Evolutionary conservation across 331 rosid species (phyloP).

Genomic region (Stylosanthes scabra): DNA sequence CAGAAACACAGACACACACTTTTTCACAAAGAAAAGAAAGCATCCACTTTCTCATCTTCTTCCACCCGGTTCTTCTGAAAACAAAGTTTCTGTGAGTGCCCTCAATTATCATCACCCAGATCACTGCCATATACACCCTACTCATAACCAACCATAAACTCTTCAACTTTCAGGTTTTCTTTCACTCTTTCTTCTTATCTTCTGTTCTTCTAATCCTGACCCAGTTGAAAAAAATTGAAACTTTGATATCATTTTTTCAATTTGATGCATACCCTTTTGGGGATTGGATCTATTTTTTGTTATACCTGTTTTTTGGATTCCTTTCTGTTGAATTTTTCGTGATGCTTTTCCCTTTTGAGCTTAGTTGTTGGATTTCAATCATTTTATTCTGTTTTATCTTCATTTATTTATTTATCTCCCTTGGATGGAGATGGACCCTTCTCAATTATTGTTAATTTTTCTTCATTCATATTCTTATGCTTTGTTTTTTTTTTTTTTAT

Average conservation of each 20-base stretch:
- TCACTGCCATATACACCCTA: conserved; percentile 51
- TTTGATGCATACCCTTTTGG: conserved; percentile 48
- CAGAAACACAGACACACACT: not conserved
- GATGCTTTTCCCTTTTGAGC: conserved; percentile 27
- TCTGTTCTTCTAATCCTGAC: conserved; percentile 29
- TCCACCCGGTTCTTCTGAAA: conserved; percentile 50
- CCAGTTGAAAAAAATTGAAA: conserved; percentile 34
- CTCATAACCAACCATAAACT: conserved; percentile 32
- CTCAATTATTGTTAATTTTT: conserved; percentile 27
- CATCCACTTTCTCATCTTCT: conserved; percentile 46
- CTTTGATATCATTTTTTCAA: conserved; percentile 30
- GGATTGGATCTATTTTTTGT: conserved; percentile 38
- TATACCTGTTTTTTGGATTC: conserved; percentile 28
- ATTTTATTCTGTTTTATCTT: conserved; percentile 5
- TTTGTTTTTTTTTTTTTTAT: not conserved
- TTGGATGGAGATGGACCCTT: conserved; percentile 21
- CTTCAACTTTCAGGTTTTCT: conserved; percentile 26
- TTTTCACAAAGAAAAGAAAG: not conserved
- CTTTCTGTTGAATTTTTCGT: conserved; percentile 32
- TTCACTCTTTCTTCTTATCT: not conserved
- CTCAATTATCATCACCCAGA: conserved; percentile 48
- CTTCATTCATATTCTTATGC: conserved; percentile 25
- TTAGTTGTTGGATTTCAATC: conserved; percentile 35
- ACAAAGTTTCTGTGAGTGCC: conserved; percentile 24
- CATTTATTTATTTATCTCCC: not conserved